A percentile compares a stretch with the other conserved stretches of the same genome.
These are phyloP conservation scores for Lipomyces spencermartinsiae DNA, from an alignment of 805 yeast genomes.

Conservation along the genomic window DNA sequence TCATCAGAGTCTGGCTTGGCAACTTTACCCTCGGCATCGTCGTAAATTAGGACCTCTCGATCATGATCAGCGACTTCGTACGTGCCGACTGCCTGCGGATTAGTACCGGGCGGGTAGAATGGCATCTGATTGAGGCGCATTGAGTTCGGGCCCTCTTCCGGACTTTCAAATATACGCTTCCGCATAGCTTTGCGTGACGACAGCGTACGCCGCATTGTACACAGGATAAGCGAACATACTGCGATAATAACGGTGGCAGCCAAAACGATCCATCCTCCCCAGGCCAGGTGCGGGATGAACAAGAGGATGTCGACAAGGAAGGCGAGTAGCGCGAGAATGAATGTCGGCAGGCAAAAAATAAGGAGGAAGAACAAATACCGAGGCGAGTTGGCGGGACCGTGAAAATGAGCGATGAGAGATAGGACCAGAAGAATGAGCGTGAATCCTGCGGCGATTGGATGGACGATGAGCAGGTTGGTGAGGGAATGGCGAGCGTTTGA, in stretches of 20 bases:
- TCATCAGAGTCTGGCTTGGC: conserved; percentile 9
- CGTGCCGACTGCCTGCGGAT: not conserved
- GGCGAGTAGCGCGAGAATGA: conserved; percentile 71
- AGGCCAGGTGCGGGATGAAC: conserved; percentile 74
- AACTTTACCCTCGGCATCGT: conserved; percentile 24
- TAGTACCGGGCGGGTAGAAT: conserved; percentile 25
- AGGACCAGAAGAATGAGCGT: conserved; percentile 55
- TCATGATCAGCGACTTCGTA: conserved; percentile 11
- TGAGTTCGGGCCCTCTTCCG: conserved; percentile 15
- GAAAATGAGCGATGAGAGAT: conserved; percentile 51
- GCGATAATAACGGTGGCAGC: conserved; percentile 72
- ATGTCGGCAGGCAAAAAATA: conserved; percentile 68
- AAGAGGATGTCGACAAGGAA: conserved; percentile 82
- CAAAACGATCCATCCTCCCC: conserved; percentile 86
- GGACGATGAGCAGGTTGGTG: conserved; percentile 68
- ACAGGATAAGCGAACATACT: conserved; percentile 65
- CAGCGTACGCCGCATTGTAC: conserved; percentile 74
- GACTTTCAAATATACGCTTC: conserved; percentile 33
- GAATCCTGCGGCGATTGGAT: conserved; percentile 66
- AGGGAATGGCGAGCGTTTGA: conserved; percentile 64
- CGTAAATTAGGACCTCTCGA: conserved; percentile 31
- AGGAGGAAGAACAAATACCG: conserved; percentile 59
- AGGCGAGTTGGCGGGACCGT: conserved; percentile 49
- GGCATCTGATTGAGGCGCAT: conserved; percentile 33
- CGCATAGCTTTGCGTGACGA: conserved; percentile 47